phyloP scores from a whole-genome alignment of 495 filamentous ascomycete genomes.

The Penicillium fimorum region DNA sequence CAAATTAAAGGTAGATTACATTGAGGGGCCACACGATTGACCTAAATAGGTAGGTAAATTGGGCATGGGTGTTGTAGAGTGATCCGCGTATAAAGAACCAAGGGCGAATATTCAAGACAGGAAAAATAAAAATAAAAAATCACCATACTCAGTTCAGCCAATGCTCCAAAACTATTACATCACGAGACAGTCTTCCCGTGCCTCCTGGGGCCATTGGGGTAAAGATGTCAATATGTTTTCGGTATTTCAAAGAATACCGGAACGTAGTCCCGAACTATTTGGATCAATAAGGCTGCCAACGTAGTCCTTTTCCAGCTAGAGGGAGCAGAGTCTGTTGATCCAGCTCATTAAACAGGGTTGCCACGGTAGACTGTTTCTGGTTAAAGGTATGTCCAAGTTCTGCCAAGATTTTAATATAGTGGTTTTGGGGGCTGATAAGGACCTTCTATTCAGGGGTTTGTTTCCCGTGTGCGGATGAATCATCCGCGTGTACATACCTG shows the following conservation, averaged over 20 bases:
- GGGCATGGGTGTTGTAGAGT: too few species aligned
- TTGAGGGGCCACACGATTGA: not conserved
- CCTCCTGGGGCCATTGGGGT: not conserved
- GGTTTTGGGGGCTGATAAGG: not conserved
- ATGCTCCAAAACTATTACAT: not conserved
- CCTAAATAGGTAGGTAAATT: not conserved
- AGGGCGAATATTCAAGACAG: not conserved
- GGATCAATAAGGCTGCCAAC: slow-evolving; percentile 3
- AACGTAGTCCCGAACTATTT: not conserved
- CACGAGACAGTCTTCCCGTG: not conserved
- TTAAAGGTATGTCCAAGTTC: not conserved
- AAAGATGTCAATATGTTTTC: not conserved
- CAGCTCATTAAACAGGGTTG: not conserved
- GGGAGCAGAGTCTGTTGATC: slow-evolving; percentile 6
- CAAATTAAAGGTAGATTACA: not conserved
- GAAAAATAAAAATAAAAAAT: not conserved
- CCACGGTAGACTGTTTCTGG: not conserved
- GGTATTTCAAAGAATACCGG: not conserved
- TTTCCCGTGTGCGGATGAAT: not conserved
- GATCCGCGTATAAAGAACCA: not conserved
- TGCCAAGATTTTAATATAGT: not conserved
- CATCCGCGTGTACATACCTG: not conserved
- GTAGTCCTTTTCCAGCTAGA: slow-evolving; percentile 9
- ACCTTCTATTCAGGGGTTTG: slow-evolving; percentile 3
- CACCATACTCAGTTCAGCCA: not conserved